These are phyloP conservation scores for Aspergillus japonicus DNA, from an alignment of 2,329 filamentous ascomycete species.

Conservation along the genomic window DNA sequence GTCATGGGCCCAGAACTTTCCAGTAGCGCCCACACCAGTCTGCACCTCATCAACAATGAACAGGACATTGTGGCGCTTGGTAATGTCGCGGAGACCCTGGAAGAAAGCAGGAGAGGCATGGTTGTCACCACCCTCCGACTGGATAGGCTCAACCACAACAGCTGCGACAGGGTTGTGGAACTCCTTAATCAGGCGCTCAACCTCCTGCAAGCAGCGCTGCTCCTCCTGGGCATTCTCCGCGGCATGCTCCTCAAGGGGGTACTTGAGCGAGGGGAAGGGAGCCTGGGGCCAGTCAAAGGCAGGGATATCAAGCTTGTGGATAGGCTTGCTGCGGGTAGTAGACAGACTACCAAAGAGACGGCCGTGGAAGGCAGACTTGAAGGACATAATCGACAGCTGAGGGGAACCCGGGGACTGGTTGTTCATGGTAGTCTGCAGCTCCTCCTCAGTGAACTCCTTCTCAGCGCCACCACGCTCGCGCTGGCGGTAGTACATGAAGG, in stretches of 20 bases:
- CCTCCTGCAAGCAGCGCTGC: slow-evolving; percentile 75
- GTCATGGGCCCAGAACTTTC: slow-evolving; percentile 95
- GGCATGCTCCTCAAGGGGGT: slow-evolving; percentile 76
- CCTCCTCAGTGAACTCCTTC: slow-evolving; percentile 76
- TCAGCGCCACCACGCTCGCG: slow-evolving; percentile 73
- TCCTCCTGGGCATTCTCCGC: slow-evolving; percentile 82
- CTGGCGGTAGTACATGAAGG: slow-evolving; percentile 88
- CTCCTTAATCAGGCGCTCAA: slow-evolving; percentile 75
- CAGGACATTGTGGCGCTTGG: slow-evolving; percentile 64
- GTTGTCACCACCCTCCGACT: slow-evolving; percentile 93
- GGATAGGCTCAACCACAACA: slow-evolving; percentile 83
- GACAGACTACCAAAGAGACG: slow-evolving; percentile 84
- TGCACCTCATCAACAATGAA: slow-evolving; percentile 94
- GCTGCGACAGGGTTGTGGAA: slow-evolving; percentile 79
- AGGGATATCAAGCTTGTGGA: slow-evolving; percentile 93
- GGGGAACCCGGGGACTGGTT: slow-evolving; percentile 78
- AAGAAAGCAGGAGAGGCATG: slow-evolving; percentile 88
- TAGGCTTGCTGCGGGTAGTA: slow-evolving; percentile 87
- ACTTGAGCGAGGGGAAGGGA: slow-evolving; percentile 80
- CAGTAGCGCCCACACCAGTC: slow-evolving; percentile 87
- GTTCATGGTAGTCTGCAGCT: slow-evolving; percentile 72
- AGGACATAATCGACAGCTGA: slow-evolving; percentile 80
- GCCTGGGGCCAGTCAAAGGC: slow-evolving; percentile 95
- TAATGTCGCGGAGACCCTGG: slow-evolving; percentile 75
- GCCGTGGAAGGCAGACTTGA: slow-evolving; percentile 86